Conservation (phyloP, 2,329 filamentous ascomycete genomes). For the Elsinoe necatrix region DNA sequence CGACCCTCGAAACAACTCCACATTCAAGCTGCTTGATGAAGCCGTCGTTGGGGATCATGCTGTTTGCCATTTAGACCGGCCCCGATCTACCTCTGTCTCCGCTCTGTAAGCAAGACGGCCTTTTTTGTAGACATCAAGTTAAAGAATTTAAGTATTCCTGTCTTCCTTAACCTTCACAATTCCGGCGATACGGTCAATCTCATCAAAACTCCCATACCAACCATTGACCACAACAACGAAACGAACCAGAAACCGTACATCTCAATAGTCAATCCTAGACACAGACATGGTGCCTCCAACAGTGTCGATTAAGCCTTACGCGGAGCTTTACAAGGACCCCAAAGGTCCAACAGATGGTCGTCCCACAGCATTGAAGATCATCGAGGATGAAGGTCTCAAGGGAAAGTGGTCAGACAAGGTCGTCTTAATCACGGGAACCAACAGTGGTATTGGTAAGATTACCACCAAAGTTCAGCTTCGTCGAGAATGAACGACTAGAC, state of each 20-base stretch:
- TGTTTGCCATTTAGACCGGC: not conserved
- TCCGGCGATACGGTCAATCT: not conserved
- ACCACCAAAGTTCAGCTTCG: constrained; percentile 28
- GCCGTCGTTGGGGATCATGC: not conserved
- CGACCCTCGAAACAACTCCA: not conserved
- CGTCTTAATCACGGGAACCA: constrained; percentile 37
- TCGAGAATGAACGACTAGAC: not conserved
- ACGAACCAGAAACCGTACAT: not conserved
- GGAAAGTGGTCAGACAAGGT: constrained; percentile 32
- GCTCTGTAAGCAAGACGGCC: not conserved
- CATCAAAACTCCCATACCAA: too few species aligned
- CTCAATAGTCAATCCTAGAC: not conserved
- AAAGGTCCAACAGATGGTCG: constrained; percentile 24
- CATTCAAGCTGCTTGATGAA: not conserved
- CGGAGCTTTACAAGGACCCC: not conserved
- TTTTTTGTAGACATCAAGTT: too few species aligned
- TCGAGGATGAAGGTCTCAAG: constrained; percentile 24
- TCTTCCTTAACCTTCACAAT: not conserved
- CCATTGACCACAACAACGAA: not conserved
- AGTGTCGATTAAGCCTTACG: constrained; percentile 10
- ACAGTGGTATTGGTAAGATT: constrained; percentile 32
- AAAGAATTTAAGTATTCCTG: not conserved
- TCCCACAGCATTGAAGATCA: constrained; percentile 23
- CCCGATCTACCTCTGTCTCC: not conserved
- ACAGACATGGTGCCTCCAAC: constrained; percentile 10